phyloP scores from a whole-genome alignment of 441 rosid species.

The Aleurites moluccanus region DNA sequence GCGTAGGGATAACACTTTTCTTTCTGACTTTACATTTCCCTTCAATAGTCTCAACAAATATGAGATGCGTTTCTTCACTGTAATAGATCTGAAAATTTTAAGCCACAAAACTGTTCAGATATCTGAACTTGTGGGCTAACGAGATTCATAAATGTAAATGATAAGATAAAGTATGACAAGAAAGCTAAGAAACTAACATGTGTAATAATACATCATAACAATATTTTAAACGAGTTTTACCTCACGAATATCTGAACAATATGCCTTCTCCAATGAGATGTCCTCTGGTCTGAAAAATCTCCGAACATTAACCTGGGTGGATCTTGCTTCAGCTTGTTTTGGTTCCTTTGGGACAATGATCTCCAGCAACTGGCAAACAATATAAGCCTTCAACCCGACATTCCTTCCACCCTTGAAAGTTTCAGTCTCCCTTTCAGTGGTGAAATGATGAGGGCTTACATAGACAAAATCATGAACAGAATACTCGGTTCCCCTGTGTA shows the following conservation, averaged over 20 bases:
- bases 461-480: conserved; percentile 63
- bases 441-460: conserved; percentile 47
- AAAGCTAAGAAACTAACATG: background rate
- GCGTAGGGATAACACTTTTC: conserved; percentile 55
- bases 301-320: conserved; percentile 53
- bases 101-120: conserved; percentile 8
- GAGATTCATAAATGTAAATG: background rate
- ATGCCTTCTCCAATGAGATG: conserved; percentile 74
- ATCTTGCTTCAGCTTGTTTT: conserved; percentile 30
- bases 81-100: conserved; percentile 57
- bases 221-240: conserved; percentile 31
- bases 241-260: conserved; percentile 74
- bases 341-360: conserved; percentile 38
- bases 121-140: background rate
- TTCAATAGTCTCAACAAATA: conserved; percentile 45
- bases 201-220: background rate
- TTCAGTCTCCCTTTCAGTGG: conserved; percentile 35
- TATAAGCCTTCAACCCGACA: conserved; percentile 70
- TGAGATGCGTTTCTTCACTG: conserved; percentile 46
- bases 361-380: conserved; percentile 72
- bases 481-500: conserved; percentile 46
- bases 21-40: conserved; percentile 83
- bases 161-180: background rate
- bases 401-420: conserved; percentile 72
- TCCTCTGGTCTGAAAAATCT: conserved; percentile 87